Evolutionary conservation across 257 asterid genomes (phyloP).

Genomic region (Verbascum thapsus): DNA sequence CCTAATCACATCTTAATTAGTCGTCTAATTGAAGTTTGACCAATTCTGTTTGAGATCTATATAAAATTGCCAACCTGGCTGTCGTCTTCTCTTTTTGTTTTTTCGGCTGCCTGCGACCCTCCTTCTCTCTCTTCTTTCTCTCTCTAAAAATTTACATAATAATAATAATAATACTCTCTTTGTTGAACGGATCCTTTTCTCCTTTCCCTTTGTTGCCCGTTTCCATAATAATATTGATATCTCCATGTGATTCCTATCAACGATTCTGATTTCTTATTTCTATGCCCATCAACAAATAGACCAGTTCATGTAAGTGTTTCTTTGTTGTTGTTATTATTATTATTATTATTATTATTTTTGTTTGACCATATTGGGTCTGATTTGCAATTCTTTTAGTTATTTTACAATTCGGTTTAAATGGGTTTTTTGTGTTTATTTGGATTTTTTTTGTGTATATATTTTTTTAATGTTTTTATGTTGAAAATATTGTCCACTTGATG

Average conservation of each 20-base stretch:
- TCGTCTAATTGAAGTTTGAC: slow-evolving; percentile 42
- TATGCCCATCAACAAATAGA: slow-evolving; percentile 31
- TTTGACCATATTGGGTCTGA: not conserved
- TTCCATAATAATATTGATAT: slow-evolving; percentile 4
- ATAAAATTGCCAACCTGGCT: slow-evolving; percentile 27
- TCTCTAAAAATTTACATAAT: slow-evolving; percentile 4
- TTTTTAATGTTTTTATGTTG: slow-evolving; percentile 32
- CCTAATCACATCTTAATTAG: not conserved
- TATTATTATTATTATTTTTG: not conserved
- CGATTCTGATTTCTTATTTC: slow-evolving; percentile 41
- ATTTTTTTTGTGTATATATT: slow-evolving; percentile 15
- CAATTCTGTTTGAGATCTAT: slow-evolving; percentile 34
- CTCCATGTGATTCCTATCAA: slow-evolving; percentile 18
- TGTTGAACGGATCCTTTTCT: slow-evolving; percentile 25
- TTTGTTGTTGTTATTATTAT: not conserved
- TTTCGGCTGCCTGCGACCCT: slow-evolving; percentile 14
- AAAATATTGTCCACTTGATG: slow-evolving; percentile 32
- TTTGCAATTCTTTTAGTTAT: slow-evolving; percentile 3
- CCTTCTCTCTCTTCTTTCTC: not conserved
- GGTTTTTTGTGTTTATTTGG: slow-evolving; percentile 30
- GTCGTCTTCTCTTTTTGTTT: slow-evolving; percentile 21
- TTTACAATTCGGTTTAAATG: not conserved
- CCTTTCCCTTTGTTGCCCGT: not conserved
- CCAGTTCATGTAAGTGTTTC: slow-evolving; percentile 44
- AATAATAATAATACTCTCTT: slow-evolving; percentile 18